Percentiles rank a stretch among this genome's conserved stretches.
Conservation (phyloP, 768 basidiomycete genomes). For the Piloderma croceum region DNA sequence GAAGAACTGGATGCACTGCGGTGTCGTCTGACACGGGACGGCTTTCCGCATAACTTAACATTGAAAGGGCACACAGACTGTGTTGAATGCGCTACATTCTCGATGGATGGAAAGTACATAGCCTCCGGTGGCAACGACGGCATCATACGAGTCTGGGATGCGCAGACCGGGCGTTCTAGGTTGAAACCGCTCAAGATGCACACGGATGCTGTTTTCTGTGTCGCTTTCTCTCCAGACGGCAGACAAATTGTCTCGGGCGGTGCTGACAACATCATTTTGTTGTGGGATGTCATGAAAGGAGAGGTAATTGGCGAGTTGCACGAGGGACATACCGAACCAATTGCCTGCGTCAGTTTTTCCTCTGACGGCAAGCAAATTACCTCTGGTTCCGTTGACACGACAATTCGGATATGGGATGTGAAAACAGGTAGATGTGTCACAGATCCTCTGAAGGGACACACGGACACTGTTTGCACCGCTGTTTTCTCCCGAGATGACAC, state of each 20-base stretch:
- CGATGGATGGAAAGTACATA: slow-evolving; percentile 1
- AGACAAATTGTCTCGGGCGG: slow-evolving; percentile 37
- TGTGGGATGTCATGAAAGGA: slow-evolving; percentile 21
- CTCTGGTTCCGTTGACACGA: slow-evolving; percentile 17
- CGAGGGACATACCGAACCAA: slow-evolving; percentile 5
- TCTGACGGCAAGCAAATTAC: slow-evolving; percentile 9
- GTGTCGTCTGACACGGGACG: too few species aligned
- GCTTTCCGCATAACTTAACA: too few species aligned
- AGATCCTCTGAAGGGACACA: slow-evolving; percentile 11
- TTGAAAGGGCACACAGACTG: slow-evolving; percentile 2
- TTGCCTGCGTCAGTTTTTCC: slow-evolving; percentile 7
- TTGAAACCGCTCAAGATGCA: neutral
- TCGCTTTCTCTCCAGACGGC: slow-evolving; percentile 36
- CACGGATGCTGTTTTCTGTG: neutral
- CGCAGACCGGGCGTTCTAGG: slow-evolving; percentile 5
- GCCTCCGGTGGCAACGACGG: slow-evolving; percentile 1
- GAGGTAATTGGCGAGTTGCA: slow-evolving; percentile 9
- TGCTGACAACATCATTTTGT: slow-evolving; percentile 19
- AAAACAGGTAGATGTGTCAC: slow-evolving; percentile 3
- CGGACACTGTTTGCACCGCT: slow-evolving; percentile 12
- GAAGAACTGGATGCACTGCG: too few species aligned
- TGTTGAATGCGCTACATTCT: neutral
- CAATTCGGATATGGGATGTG: too few species aligned
- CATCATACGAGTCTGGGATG: neutral
- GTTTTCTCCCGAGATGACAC: slow-evolving; percentile 19